Evolutionary conservation across 371 early-diverging fungal species (phyloP).

Genomic region (Mortierella sp.): DNA sequence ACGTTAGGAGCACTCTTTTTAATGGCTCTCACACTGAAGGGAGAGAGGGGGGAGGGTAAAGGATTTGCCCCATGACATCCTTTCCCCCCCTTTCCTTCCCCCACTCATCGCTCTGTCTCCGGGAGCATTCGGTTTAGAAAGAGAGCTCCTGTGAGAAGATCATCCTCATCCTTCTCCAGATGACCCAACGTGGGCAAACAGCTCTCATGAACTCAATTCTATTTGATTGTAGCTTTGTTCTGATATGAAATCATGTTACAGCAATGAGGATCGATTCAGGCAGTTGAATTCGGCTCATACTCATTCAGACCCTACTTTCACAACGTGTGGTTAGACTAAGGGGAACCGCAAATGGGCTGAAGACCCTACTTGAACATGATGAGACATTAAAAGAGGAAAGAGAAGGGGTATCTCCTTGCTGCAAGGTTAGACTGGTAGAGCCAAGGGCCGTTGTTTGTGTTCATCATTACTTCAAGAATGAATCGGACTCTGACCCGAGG

Average conservation of each 20-base stretch:
- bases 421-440: neutral
- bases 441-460: neutral
- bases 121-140: neutral
- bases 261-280: neutral
- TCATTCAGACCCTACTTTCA: neutral
- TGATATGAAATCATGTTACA: neutral
- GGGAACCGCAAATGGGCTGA: neutral
- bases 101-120: neutral
- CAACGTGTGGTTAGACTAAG: neutral
- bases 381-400: neutral
- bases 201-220: slow-evolving; percentile 2
- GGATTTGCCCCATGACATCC: neutral
- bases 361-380: neutral
- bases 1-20: neutral
- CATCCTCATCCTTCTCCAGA: neutral
- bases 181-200: slow-evolving; percentile 1
- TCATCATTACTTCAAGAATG: neutral
- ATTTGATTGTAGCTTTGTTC: neutral
- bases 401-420: neutral
- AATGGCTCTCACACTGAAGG: neutral
- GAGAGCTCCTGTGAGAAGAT: neutral
- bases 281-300: neutral
- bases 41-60: neutral
- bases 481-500: neutral
- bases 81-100: neutral